Evolutionary conservation across 176 grass and related monocot species (phyloP).

Genomic region (Oryza glaberrima): DNA sequence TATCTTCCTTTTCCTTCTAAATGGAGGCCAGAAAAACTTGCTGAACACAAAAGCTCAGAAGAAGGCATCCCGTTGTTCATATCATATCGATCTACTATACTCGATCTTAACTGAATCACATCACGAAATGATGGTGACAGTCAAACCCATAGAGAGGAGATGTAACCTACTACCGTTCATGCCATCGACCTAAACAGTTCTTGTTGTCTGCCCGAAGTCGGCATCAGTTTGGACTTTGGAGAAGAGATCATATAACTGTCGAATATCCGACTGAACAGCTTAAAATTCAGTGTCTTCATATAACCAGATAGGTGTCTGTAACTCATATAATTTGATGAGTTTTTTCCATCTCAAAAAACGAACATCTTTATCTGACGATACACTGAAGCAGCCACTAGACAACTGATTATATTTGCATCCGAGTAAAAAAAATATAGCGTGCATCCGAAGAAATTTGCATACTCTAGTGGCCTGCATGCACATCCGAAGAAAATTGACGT

Average conservation of each 20-base stretch:
- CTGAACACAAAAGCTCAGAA: background rate
- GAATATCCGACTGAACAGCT: background rate
- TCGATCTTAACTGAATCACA: background rate
- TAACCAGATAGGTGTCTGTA: background rate
- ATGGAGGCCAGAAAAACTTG: background rate
- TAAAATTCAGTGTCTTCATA: background rate
- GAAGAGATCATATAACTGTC: background rate
- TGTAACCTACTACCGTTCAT: background rate
- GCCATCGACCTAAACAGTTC: background rate
- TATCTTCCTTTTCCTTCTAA: constrained; percentile 22
- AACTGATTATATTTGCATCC: too few relatives aligned
- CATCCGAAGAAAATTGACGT: too few relatives aligned
- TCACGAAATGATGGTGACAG: constrained; percentile 8
- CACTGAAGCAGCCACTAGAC: background rate
- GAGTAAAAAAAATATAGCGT: too few relatives aligned
- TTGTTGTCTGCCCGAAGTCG: background rate
- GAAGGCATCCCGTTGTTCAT: background rate
- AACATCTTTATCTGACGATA: background rate
- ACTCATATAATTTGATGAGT: too few relatives aligned
- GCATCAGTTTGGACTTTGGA: background rate
- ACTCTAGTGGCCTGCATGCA: too few relatives aligned
- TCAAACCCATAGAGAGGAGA: background rate
- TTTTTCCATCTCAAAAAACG: too few relatives aligned
- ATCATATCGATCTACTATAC: background rate
- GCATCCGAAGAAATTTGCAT: too few relatives aligned